Conservation (phyloP, 2,329 filamentous ascomycete genomes). For the Aspergillus sp. region DNA sequence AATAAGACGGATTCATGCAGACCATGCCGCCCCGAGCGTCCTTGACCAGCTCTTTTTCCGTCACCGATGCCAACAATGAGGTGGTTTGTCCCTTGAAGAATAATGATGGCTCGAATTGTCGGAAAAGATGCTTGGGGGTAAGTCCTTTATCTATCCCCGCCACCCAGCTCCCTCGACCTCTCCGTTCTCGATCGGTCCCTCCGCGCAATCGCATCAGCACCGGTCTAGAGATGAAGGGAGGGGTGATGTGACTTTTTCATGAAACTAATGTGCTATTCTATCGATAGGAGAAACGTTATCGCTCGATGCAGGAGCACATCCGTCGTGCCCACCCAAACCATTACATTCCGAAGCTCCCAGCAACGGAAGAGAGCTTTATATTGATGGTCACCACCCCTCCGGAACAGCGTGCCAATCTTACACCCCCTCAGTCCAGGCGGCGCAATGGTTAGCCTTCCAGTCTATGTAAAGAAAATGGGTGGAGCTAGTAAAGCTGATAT, state of each 20-base stretch:
- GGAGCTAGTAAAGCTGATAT: constrained; percentile 16
- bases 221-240: background rate
- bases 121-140: constrained; percentile 97
- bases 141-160: constrained; percentile 51
- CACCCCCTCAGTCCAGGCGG: constrained; percentile 39
- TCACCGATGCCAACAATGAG: constrained; percentile 89
- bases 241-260: constrained; percentile 9
- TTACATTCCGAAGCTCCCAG: constrained; percentile 96
- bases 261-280: constrained; percentile 6
- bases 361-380: constrained; percentile 95
- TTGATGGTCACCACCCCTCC: constrained; percentile 93
- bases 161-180: constrained; percentile 5
- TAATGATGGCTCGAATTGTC: constrained; percentile 93
- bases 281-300: constrained; percentile 84
- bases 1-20: constrained; percentile 42
- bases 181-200: constrained; percentile 9
- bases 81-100: constrained; percentile 95
- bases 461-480: constrained; percentile 7
- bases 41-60: constrained; percentile 85
- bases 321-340: constrained; percentile 94
- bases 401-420: constrained; percentile 64
- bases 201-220: constrained; percentile 7
- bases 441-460: constrained; percentile 37
- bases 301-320: constrained; percentile 99
- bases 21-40: constrained; percentile 86